Conservation (phyloP, 768 basidiomycete species). For the Lentinula sp. region DNA sequence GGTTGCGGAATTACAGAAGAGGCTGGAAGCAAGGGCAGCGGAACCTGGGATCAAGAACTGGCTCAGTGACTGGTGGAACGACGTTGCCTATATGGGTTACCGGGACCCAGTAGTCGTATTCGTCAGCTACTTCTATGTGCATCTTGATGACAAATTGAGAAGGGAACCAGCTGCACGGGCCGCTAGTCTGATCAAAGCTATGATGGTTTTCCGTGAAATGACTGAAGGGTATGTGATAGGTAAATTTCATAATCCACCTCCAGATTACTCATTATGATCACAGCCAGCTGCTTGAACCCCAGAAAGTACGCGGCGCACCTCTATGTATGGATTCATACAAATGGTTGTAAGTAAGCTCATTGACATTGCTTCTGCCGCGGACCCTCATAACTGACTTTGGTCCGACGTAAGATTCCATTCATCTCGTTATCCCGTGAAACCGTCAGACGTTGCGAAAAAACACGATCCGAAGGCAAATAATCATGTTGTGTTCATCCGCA, state of each 20-base stretch:
- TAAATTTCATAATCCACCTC: neutral
- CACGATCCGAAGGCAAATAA: slow-evolving; percentile 72
- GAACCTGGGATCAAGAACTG: slow-evolving; percentile 61
- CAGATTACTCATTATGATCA: neutral
- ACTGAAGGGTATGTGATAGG: slow-evolving; percentile 63
- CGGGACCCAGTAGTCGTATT: slow-evolving; percentile 88
- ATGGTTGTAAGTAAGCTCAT: slow-evolving; percentile 59
- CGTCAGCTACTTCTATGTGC: slow-evolving; percentile 94
- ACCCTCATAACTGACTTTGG: neutral
- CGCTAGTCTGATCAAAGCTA: slow-evolving; percentile 77
- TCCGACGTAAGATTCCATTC: slow-evolving; percentile 73
- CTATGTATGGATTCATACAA: slow-evolving; percentile 93
- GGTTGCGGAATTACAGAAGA: slow-evolving; percentile 65
- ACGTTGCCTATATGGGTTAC: slow-evolving; percentile 81
- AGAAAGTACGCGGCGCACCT: slow-evolving; percentile 71
- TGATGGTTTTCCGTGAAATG: slow-evolving; percentile 78
- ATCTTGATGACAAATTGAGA: slow-evolving; percentile 56
- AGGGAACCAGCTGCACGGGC: slow-evolving; percentile 65
- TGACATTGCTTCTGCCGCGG: neutral
- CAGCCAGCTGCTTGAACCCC: slow-evolving; percentile 80
- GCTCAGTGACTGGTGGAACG: slow-evolving; percentile 99
- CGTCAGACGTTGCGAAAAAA: slow-evolving; percentile 78
- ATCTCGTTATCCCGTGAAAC: slow-evolving; percentile 79
- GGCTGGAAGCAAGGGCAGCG: slow-evolving; percentile 71
- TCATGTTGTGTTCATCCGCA: slow-evolving; percentile 86